These are phyloP conservation scores for Persicaria tinctoria DNA, from an alignment of 148 eudicot genomes.

Conservation along the genomic window DNA sequence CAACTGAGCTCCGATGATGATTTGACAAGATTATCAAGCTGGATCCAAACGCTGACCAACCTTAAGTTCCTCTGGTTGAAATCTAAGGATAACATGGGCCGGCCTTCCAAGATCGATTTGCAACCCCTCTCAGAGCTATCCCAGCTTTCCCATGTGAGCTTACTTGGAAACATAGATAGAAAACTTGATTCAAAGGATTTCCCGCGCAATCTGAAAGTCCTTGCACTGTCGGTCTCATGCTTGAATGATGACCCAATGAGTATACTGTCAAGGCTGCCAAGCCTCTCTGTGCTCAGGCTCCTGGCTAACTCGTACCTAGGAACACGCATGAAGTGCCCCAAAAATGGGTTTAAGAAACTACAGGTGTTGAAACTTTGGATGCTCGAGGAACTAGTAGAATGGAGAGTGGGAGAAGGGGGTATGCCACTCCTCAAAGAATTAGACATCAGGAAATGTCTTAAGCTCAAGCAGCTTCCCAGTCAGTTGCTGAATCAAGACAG, in stretches of 20 bases:
- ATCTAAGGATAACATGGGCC: conserved; percentile 27
- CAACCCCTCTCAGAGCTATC: conserved; percentile 14
- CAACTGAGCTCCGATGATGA: not conserved
- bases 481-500: conserved; percentile 13
- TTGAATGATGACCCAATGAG: conserved; percentile 34
- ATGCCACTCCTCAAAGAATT: conserved; percentile 30
- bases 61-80: conserved; percentile 31
- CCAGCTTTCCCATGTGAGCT: not conserved
- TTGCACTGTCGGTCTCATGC: conserved; percentile 32
- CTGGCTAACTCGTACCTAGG: conserved; percentile 34
- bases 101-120: conserved; percentile 19
- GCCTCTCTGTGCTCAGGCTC: conserved; percentile 35
- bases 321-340: conserved; percentile 18
- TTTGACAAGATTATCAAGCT: conserved; percentile 13
- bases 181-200: conserved; percentile 9
- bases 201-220: conserved; percentile 30
- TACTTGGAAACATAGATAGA: conserved; percentile 19
- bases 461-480: conserved; percentile 19
- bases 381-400: conserved; percentile 27
- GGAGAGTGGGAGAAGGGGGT: conserved; percentile 25
- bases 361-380: conserved; percentile 38
- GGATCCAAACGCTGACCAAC: conserved; percentile 21
- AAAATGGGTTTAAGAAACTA: conserved; percentile 24
- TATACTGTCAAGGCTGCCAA: conserved; percentile 23
- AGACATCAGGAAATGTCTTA: conserved; percentile 28